These are phyloP conservation scores for Yamadazyma siamensis DNA, from an alignment of 1,139 yeast genomes.

Conservation along the genomic window DNA sequence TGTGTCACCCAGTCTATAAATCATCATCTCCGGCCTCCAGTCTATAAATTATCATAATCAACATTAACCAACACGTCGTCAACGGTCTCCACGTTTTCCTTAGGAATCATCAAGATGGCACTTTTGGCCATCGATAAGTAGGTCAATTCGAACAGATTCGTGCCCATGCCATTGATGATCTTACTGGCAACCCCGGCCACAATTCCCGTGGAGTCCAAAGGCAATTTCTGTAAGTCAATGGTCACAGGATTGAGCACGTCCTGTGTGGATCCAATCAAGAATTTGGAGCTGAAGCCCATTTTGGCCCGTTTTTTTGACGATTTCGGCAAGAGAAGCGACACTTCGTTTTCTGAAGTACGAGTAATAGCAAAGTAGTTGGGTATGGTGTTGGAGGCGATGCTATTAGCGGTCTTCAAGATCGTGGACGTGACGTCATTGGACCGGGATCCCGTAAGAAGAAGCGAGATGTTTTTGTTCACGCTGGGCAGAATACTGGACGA, in stretches of 20 bases:
- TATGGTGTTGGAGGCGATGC: conserved; percentile 25
- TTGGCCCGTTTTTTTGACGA: conserved; percentile 29
- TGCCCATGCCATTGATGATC: conserved; percentile 33
- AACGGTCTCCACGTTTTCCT: conserved; percentile 40
- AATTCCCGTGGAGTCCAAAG: conserved; percentile 62
- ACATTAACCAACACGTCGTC: conserved; percentile 16
- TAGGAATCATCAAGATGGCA: conserved; percentile 59
- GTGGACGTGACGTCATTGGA: conserved; percentile 43
- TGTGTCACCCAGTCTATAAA: no score
- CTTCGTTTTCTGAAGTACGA: conserved; percentile 49
- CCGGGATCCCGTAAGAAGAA: conserved; percentile 63
- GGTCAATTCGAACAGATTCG: conserved; percentile 43
- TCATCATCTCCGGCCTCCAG: neutral
- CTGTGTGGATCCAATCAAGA: conserved; percentile 54
- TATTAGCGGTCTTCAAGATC: conserved; percentile 32
- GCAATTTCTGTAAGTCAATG: conserved; percentile 53
- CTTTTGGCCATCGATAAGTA: conserved; percentile 63
- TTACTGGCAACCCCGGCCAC: conserved; percentile 64
- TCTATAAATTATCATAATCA: conserved; percentile 9
- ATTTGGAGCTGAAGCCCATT: conserved; percentile 42
- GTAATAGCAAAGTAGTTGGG: conserved; percentile 61
- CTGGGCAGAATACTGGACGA: conserved; percentile 42
- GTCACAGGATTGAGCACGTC: conserved; percentile 58
- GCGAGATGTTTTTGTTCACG: conserved; percentile 35
- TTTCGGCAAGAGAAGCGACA: conserved; percentile 53